phyloP scores from a whole-genome alignment of 768 basidiomycete species.

The Cystofilobasidium macerans region DNA sequence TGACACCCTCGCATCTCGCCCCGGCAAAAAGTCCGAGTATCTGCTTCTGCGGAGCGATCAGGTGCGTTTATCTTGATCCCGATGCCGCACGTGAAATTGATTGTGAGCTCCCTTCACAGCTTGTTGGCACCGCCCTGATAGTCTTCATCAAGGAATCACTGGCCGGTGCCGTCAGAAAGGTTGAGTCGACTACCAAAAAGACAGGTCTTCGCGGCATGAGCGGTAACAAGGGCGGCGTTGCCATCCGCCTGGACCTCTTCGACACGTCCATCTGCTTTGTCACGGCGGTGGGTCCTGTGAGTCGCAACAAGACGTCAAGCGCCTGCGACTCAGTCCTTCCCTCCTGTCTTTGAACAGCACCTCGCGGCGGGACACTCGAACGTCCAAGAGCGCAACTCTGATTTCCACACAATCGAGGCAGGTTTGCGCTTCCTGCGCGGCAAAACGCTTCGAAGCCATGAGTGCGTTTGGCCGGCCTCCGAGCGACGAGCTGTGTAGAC shows the following conservation, averaged over 20 bases:
- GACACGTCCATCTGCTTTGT: constrained; percentile 90
- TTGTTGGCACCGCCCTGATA: constrained; percentile 88
- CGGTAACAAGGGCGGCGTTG: constrained; percentile 93
- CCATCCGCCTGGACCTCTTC: constrained; percentile 79
- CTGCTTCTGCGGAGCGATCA: constrained; percentile 85
- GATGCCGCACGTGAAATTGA: neutral
- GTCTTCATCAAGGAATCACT: constrained; percentile 69
- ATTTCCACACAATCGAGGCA: constrained; percentile 74
- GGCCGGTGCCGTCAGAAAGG: constrained; percentile 70
- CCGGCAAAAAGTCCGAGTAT: constrained; percentile 60
- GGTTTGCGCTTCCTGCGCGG: constrained; percentile 82
- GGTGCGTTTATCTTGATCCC: constrained; percentile 40
- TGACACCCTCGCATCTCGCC: constrained; percentile 61
- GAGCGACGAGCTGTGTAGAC: too few relatives aligned
- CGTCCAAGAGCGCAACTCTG: constrained; percentile 77
- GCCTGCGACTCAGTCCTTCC: neutral
- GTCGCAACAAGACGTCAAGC: neutral
- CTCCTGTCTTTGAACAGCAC: constrained; percentile 41
- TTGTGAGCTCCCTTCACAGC: constrained; percentile 42
- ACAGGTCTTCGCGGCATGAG: constrained; percentile 65
- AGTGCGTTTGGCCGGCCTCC: constrained; percentile 51
- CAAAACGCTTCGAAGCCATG: constrained; percentile 75
- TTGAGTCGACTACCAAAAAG: constrained; percentile 84
- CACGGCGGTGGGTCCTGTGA: constrained; percentile 46
- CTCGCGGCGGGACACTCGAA: constrained; percentile 91